Evolutionary conservation across 495 filamentous ascomycete genomes (phyloP).

Genomic region (Lasiosphaeria ovina): DNA sequence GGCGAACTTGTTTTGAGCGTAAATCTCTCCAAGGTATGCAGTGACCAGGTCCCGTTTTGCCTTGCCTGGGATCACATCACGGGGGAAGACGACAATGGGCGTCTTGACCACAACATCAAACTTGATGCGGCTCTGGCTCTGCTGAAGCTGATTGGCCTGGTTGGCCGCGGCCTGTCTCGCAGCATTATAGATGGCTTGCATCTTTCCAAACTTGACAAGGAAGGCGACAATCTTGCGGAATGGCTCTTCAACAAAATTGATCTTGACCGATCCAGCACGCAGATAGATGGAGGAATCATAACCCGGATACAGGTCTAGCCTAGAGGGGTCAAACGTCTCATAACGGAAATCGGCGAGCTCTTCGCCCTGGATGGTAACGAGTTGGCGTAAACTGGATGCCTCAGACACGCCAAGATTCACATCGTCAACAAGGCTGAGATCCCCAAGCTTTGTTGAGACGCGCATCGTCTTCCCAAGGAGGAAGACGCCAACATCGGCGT

Average conservation of each 20-base stretch:
- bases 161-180: slow-evolving; percentile 92
- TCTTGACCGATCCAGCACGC: slow-evolving; percentile 86
- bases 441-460: slow-evolving; percentile 80
- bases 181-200: slow-evolving; percentile 98
- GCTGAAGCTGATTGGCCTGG: slow-evolving; percentile 88
- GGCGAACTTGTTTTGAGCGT: slow-evolving; percentile 88
- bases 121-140: slow-evolving; percentile 83
- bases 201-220: slow-evolving; percentile 95
- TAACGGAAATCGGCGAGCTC: slow-evolving; percentile 98
- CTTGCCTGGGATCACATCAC: slow-evolving; percentile 58
- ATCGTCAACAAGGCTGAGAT: slow-evolving; percentile 86
- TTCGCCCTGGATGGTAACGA: slow-evolving; percentile 90
- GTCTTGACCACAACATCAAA: slow-evolving; percentile 93
- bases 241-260: slow-evolving; percentile 95
- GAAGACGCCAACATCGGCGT: slow-evolving; percentile 87
- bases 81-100: slow-evolving; percentile 91
- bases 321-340: slow-evolving; percentile 83
- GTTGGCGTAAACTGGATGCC: slow-evolving; percentile 76
- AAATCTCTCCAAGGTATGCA: slow-evolving; percentile 94
- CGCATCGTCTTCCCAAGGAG: slow-evolving; percentile 80
- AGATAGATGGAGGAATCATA: slow-evolving; percentile 90
- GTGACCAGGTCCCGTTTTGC: slow-evolving; percentile 75
- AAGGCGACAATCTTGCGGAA: slow-evolving; percentile 99
- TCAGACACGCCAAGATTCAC: slow-evolving; percentile 85
- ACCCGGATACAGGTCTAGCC: slow-evolving; percentile 72